A percentile compares a stretch with the other conserved stretches of the same genome.
These are phyloP conservation scores for Paraleonurus japonicus DNA, from an alignment of 257 asterid species.

Conservation along the genomic window DNA sequence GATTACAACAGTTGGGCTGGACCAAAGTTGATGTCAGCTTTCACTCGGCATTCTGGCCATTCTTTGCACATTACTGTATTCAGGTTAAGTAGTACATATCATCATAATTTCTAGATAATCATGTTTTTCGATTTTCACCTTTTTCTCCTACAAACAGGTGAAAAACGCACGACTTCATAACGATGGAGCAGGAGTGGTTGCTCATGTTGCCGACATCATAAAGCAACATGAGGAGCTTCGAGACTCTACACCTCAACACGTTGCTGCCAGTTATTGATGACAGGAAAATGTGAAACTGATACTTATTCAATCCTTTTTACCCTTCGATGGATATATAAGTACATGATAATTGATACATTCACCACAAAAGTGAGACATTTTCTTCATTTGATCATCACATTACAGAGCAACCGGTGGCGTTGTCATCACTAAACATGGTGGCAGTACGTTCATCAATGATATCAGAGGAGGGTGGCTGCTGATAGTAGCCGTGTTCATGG, in stretches of 20 bases:
- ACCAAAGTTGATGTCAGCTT: conserved; percentile 83
- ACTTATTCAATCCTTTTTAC: background rate
- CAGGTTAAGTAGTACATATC: conserved; percentile 46
- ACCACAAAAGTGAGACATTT: background rate
- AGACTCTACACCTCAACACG: conserved; percentile 35
- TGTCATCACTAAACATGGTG: conserved; percentile 68
- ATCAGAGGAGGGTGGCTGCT: conserved; percentile 43
- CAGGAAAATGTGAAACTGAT: background rate
- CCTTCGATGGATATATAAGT: background rate
- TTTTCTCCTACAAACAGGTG: conserved; percentile 49
- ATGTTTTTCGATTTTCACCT: background rate
- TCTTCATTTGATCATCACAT: conserved; percentile 42
- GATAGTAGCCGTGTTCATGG: conserved; percentile 57
- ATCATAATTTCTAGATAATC: background rate
- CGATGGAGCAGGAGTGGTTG: conserved; percentile 84
- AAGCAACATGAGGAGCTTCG: conserved; percentile 59
- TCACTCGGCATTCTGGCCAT: conserved; percentile 78
- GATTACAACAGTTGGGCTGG: conserved; percentile 86
- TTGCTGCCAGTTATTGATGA: conserved; percentile 31
- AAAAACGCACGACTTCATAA: conserved; percentile 76
- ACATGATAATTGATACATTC: background rate
- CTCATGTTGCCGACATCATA: conserved; percentile 80
- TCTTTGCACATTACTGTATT: conserved; percentile 84
- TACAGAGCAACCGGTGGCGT: conserved; percentile 62
- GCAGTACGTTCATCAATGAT: conserved; percentile 35